Conservation (phyloP, 169 alveolate species). For the Babesia caballi region DNA sequence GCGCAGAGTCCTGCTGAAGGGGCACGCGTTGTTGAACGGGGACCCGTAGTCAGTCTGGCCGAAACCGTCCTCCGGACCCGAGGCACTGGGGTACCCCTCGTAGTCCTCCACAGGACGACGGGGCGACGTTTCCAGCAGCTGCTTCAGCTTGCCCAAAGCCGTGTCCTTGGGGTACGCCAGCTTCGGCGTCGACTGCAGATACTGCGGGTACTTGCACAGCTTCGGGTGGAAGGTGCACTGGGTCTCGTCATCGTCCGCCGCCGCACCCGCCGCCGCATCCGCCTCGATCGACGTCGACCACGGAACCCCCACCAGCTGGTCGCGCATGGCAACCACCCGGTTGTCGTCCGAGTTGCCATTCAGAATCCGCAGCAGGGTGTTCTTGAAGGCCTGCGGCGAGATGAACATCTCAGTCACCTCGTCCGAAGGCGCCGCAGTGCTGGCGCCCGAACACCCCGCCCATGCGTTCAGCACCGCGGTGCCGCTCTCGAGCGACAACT, state of each 20-base stretch:
- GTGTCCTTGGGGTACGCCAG: not conserved
- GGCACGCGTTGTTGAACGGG: conserved; percentile 11
- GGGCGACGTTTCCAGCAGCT: not conserved
- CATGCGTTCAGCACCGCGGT: conserved; percentile 17
- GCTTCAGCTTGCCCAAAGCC: not conserved
- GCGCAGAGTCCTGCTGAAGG: not conserved
- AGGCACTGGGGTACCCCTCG: not conserved
- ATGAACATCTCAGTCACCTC: conserved; percentile 27
- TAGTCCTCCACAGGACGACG: not conserved
- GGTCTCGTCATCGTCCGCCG: conserved; percentile 2
- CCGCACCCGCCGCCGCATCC: not conserved
- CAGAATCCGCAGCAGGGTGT: conserved; percentile 45
- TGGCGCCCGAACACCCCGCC: conserved; percentile 14
- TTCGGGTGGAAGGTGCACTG: conserved; percentile 30
- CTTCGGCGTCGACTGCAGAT: not conserved
- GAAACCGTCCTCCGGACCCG: not conserved
- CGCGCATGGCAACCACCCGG: conserved; percentile 20
- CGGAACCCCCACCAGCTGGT: not conserved
- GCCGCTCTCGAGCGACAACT: conserved; percentile 10
- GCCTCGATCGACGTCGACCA: not conserved
- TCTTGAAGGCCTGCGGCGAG: conserved; percentile 49
- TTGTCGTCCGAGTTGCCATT: conserved; percentile 30
- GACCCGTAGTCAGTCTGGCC: conserved; percentile 5
- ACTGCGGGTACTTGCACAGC: conserved; percentile 9
- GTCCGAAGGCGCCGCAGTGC: not conserved